These are phyloP conservation scores for Xylaria telfairii DNA, from an alignment of 495 filamentous ascomycete genomes.

Conservation along the genomic window DNA sequence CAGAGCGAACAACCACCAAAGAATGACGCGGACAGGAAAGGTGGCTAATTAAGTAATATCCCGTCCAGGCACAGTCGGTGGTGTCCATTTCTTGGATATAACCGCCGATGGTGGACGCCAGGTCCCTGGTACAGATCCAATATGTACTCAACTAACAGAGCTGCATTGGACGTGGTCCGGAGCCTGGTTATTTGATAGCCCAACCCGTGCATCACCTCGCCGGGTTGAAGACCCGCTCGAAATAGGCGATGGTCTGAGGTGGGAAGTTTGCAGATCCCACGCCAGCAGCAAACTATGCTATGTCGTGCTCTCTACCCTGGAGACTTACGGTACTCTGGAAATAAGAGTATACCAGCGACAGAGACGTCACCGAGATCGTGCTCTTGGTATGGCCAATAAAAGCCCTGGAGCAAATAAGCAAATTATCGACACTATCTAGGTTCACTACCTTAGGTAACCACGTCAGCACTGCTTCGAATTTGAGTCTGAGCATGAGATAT, in stretches of 20 bases:
- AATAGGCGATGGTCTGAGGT: not conserved
- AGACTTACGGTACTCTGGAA: not conserved
- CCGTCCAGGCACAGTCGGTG: conserved; percentile 23
- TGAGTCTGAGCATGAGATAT: not conserved
- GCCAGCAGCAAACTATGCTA: not conserved
- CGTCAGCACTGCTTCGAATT: conserved; percentile 1
- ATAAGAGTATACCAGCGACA: not conserved
- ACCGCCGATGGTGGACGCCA: conserved; percentile 20
- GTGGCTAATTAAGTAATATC: conserved; percentile 43
- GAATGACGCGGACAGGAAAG: conserved; percentile 59
- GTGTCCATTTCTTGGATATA: conserved; percentile 35
- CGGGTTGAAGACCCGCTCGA: not conserved
- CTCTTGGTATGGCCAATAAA: not conserved
- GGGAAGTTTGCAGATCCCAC: not conserved
- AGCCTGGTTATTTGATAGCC: conserved; percentile 11
- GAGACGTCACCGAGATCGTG: not conserved
- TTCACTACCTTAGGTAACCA: not conserved
- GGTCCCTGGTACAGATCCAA: conserved; percentile 26
- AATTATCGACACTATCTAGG: not conserved
- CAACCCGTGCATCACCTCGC: not conserved
- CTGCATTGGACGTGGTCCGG: conserved; percentile 24
- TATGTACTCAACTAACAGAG: conserved; percentile 29
- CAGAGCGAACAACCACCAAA: conserved; percentile 57
- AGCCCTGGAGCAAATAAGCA: not conserved
- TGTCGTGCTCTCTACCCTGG: not conserved